These are phyloP conservation scores for Hypholoma sublateritium DNA, from an alignment of 768 basidiomycete species.

Conservation along the genomic window DNA sequence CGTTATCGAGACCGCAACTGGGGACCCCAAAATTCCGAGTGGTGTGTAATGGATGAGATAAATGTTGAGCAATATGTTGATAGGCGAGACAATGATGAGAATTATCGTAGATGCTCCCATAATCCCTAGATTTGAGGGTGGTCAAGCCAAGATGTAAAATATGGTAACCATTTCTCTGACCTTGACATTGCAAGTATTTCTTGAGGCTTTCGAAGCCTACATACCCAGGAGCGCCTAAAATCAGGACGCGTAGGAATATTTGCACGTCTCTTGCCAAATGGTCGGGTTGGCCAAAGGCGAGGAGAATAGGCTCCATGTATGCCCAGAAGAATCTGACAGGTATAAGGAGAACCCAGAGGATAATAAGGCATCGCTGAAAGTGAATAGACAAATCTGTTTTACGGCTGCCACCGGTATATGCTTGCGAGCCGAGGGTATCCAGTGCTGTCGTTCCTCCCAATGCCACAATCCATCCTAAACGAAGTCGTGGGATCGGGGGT, in stretches of 20 bases:
- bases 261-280: slow-evolving; percentile 62
- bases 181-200: slow-evolving; percentile 81
- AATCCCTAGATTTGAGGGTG: slow-evolving; percentile 48
- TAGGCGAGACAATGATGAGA: slow-evolving; percentile 59
- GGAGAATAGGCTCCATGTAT: slow-evolving; percentile 60
- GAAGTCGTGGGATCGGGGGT: slow-evolving; percentile 49
- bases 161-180: slow-evolving; percentile 30
- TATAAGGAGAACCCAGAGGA: slow-evolving; percentile 64
- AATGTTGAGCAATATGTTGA: slow-evolving; percentile 64
- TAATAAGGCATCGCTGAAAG: slow-evolving; percentile 65
- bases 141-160: neutral
- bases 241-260: slow-evolving; percentile 60
- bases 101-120: slow-evolving; percentile 71
- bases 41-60: slow-evolving; percentile 61
- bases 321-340: slow-evolving; percentile 66
- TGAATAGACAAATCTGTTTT: slow-evolving; percentile 71
- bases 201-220: slow-evolving; percentile 77
- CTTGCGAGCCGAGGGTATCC: slow-evolving; percentile 76
- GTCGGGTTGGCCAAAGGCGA: slow-evolving; percentile 60
- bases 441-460: slow-evolving; percentile 78
- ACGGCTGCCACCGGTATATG: slow-evolving; percentile 63
- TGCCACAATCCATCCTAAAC: slow-evolving; percentile 72
- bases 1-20: slow-evolving; percentile 64
- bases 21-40: slow-evolving; percentile 65
- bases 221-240: slow-evolving; percentile 68